phyloP scores from a whole-genome alignment of 345 rosid species.

The Schrenkiella parvula region DNA sequence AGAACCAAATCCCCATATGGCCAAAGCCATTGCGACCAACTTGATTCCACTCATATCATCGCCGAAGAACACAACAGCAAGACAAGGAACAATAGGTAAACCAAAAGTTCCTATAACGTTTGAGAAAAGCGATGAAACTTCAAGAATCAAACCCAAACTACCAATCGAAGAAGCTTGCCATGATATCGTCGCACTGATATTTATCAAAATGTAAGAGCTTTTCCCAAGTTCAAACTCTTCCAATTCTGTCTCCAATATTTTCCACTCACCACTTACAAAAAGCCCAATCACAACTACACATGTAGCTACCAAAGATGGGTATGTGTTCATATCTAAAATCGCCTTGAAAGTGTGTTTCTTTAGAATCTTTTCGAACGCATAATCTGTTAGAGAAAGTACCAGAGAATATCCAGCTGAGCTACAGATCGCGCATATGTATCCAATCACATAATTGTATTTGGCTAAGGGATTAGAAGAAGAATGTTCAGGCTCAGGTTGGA shows the following conservation, averaged over 20 bases:
- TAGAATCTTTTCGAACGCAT: slow-evolving; percentile 3
- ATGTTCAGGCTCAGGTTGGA: slow-evolving; percentile 14
- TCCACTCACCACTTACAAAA: slow-evolving; percentile 25
- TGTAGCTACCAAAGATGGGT: slow-evolving; percentile 16
- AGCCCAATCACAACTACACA: slow-evolving; percentile 13
- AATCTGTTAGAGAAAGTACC: slow-evolving; percentile 21
- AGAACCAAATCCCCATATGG: slow-evolving; percentile 31
- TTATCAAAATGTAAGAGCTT: slow-evolving; percentile 22
- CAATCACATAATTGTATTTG: not conserved
- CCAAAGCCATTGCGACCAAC: slow-evolving; percentile 31
- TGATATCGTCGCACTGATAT: not conserved
- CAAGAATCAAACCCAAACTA: slow-evolving; percentile 29
- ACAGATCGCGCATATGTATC: slow-evolving; percentile 18
- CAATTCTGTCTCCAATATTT: slow-evolving; percentile 11
- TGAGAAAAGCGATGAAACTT: slow-evolving; percentile 29
- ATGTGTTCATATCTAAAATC: slow-evolving; percentile 20
- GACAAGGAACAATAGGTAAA: slow-evolving; percentile 27
- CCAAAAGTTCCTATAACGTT: slow-evolving; percentile 27
- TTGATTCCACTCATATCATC: slow-evolving; percentile 31
- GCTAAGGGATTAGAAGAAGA: not conserved
- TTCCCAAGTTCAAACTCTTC: slow-evolving; percentile 39
- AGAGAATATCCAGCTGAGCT: slow-evolving; percentile 24
- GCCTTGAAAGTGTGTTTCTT: slow-evolving; percentile 17
- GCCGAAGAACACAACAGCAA: slow-evolving; percentile 24
- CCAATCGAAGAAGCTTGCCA: slow-evolving; percentile 30